Evolutionary conservation across 139 green algal genomes (phyloP).

Genomic region (Raphidocelis subcapitata): DNA sequence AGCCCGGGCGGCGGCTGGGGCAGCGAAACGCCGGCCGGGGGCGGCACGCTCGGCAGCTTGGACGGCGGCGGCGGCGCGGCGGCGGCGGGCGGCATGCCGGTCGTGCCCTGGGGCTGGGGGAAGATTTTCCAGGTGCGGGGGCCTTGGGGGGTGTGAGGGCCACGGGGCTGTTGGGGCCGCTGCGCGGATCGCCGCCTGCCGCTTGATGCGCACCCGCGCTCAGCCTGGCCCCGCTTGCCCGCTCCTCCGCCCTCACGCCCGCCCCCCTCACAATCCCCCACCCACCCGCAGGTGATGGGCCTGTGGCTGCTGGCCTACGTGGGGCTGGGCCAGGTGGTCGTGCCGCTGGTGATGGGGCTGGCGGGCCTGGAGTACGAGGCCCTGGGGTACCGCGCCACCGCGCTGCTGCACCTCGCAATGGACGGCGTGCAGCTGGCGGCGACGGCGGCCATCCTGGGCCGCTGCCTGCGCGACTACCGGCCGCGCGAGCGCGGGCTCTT

Average conservation of each 20-base stretch:
- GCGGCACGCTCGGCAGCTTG: too few relatives aligned
- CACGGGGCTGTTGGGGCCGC: too few relatives aligned
- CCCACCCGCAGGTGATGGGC: constrained; percentile 69
- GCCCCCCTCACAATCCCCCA: constrained; percentile 23
- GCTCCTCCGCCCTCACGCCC: constrained; percentile 4
- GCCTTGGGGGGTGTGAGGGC: neutral
- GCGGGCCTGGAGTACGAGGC: constrained; percentile 53
- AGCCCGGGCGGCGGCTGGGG: too few relatives aligned
- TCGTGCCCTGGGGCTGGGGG: constrained; percentile 34
- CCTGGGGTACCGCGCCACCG: constrained; percentile 50
- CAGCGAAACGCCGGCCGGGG: too few relatives aligned
- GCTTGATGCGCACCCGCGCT: too few relatives aligned
- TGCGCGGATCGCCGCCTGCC: too few relatives aligned
- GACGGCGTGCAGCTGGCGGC: constrained; percentile 57
- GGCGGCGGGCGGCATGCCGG: neutral
- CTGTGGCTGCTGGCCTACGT: constrained; percentile 85
- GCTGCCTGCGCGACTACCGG: constrained; percentile 45
- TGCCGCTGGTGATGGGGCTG: constrained; percentile 60
- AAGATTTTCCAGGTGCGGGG: constrained; percentile 32
- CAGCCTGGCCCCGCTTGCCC: too few relatives aligned
- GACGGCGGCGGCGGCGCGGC: neutral
- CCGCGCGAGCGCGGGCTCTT: constrained; percentile 45
- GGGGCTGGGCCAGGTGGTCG: constrained; percentile 62
- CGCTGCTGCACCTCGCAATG: constrained; percentile 73
- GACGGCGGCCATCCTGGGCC: constrained; percentile 61